phyloP scores from a whole-genome alignment of 495 filamentous ascomycete species.

The Neurospora sp. region DNA sequence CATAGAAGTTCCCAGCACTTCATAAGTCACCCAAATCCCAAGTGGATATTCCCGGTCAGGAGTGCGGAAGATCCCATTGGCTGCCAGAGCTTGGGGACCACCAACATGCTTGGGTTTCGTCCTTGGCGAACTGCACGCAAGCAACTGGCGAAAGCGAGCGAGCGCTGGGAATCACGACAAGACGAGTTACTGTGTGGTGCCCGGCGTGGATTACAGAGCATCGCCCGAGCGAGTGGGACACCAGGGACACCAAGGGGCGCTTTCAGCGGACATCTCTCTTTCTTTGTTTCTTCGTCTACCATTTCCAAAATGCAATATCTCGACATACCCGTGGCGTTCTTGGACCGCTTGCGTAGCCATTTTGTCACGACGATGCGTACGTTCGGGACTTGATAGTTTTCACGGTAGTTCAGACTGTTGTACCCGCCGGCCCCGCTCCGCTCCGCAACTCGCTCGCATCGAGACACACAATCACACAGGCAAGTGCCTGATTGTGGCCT shows the following conservation, averaged over 20 bases:
- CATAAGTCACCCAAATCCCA: neutral
- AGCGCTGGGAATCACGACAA: neutral
- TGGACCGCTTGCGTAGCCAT: constrained; percentile 29
- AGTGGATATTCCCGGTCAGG: neutral
- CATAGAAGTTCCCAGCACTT: neutral
- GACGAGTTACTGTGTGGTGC: neutral
- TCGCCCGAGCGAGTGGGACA: neutral
- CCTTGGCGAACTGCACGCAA: neutral
- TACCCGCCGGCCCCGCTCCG: neutral
- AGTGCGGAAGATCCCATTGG: neutral
- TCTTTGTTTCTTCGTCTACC: neutral
- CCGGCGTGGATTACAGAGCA: neutral
- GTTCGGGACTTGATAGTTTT: constrained; percentile 10
- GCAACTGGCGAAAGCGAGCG: neutral
- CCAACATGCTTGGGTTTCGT: neutral
- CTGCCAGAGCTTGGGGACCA: neutral
- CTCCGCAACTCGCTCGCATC: neutral
- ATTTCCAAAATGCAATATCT: constrained; percentile 5
- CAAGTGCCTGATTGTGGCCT: neutral
- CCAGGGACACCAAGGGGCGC: neutral
- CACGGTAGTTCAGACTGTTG: neutral
- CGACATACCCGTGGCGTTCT: constrained; percentile 28
- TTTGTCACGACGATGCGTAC: constrained; percentile 24
- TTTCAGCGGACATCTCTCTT: neutral
- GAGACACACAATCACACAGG: neutral